These are phyloP conservation scores for Choiromyces venosus DNA, from an alignment of 495 filamentous ascomycete species.

Conservation along the genomic window DNA sequence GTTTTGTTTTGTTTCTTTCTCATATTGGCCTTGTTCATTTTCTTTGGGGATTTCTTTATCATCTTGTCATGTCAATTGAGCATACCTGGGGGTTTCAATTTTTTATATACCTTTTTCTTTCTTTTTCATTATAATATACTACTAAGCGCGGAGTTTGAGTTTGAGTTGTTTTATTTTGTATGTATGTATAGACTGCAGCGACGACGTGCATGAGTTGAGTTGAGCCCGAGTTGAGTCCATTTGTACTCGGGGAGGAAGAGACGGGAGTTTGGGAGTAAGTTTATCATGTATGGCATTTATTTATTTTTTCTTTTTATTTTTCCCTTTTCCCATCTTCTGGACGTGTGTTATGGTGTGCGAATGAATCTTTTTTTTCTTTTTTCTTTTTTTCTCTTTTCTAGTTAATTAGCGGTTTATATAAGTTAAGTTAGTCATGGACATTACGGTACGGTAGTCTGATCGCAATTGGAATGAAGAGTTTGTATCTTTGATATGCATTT, in stretches of 20 bases:
- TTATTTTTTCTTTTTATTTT: not conserved
- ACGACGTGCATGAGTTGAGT: not conserved
- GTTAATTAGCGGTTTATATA: no score
- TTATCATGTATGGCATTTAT: not conserved
- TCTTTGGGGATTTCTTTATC: constrained; percentile 9
- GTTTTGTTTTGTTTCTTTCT: not conserved
- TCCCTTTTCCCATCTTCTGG: no score
- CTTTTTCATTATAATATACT: constrained; percentile 6
- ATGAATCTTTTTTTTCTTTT: no score
- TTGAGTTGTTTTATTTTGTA: not conserved
- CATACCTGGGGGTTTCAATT: constrained; percentile 13
- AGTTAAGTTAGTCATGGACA: no score
- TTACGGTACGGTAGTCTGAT: no score
- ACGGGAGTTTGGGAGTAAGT: not conserved
- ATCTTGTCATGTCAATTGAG: not conserved
- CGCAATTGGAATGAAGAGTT: no score
- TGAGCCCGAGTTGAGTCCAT: not conserved
- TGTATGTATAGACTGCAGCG: not conserved
- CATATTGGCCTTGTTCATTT: not conserved
- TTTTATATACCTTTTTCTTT: not conserved
- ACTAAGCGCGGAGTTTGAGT: constrained; percentile 24
- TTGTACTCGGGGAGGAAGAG: not conserved
- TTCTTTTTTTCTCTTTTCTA: no score
- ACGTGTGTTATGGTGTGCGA: no score
- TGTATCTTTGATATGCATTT: no score